These are phyloP conservation scores for Chenopodium quinoa DNA, from an alignment of 148 eudicot genomes.

Conservation along the genomic window DNA sequence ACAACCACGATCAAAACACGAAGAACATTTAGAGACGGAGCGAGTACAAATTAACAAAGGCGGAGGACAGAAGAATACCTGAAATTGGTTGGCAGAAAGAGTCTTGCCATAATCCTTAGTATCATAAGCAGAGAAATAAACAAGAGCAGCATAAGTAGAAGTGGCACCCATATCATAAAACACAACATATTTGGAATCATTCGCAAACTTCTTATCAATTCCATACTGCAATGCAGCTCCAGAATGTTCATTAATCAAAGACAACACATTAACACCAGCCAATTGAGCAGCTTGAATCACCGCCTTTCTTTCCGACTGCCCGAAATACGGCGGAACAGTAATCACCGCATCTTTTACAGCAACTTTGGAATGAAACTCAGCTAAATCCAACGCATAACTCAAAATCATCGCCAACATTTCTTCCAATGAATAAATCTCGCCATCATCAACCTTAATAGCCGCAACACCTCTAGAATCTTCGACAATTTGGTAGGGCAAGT, in stretches of 20 bases:
- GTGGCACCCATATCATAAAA: conserved; percentile 92
- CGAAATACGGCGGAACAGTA: conserved; percentile 82
- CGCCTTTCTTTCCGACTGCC: conserved; percentile 85
- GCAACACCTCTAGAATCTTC: conserved; percentile 53
- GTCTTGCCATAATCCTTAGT: conserved; percentile 84
- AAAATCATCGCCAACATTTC: conserved; percentile 81
- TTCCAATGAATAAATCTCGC: conserved; percentile 66
- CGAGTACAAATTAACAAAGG: too few species aligned
- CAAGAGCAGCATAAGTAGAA: conserved; percentile 91
- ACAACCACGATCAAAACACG: too few species aligned
- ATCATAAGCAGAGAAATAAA: conserved; percentile 83
- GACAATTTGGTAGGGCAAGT: conserved; percentile 56
- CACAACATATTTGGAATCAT: conserved; percentile 77
- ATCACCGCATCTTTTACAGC: conserved; percentile 80
- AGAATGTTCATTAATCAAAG: conserved; percentile 82
- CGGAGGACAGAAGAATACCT: conserved; percentile 38
- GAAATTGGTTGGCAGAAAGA: conserved; percentile 87
- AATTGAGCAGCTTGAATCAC: conserved; percentile 71
- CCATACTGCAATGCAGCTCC: conserved; percentile 98
- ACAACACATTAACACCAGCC: conserved; percentile 81
- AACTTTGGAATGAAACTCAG: conserved; percentile 71
- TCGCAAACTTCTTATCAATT: conserved; percentile 91
- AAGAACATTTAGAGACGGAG: too few species aligned
- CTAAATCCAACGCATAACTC: conserved; percentile 53
- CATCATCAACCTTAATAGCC: conserved; percentile 61